Evolutionary conservation across 2,329 filamentous ascomycete species (phyloP), one percentile per base, ranked within the genome.

Genomic region (Amesomyces nigricolor): DNA sequence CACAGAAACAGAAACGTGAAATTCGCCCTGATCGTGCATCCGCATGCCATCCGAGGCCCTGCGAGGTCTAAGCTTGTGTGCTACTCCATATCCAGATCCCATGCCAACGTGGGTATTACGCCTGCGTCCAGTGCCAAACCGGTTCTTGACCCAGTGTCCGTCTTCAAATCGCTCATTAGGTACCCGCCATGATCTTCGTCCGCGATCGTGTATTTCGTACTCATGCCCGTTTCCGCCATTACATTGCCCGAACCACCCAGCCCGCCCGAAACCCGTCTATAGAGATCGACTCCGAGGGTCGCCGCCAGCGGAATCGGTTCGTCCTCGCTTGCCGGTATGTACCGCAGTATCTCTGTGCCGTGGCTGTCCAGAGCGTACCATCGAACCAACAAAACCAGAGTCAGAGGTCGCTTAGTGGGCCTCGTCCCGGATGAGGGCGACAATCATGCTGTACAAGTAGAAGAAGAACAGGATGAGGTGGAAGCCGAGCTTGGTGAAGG

Each of bases 381-480:
- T 30, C 40, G 17, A 26, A 14, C 39, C 8, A 51, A 37, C 42
- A 42, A 14, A 26, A 40, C n/a, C n/a, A 38, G 38, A 47, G 19
- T 14, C 29, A 35, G 26, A 8, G 14, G 44, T 11, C 17, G 16
- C 54, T 86, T 86, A 95, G 74, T 91, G 83, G 58, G 88, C 83
- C 77, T 99, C 94, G 73, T 97, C 94, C 69, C 88, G 86, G 78
- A 99, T 99, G 61, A 99, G 82, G 63, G 94, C 92, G 62, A 96
- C 92, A 66, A 94, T 94, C 89, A 94, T 95, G 86, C 89, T 95
- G 83, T 96, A 96, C 55, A 99, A 87, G 78, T 99, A 99, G 83
- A 97, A 99, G 85, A 99, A 99, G 83, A 99, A 99, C 91, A 99
- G 96, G 76, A 99, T 74, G 58, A 99, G 80, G 75, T 99, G 94